Evolutionary conservation across 1,284 basidiomycete species (phyloP).

Genomic region (Malassezia globosa): DNA sequence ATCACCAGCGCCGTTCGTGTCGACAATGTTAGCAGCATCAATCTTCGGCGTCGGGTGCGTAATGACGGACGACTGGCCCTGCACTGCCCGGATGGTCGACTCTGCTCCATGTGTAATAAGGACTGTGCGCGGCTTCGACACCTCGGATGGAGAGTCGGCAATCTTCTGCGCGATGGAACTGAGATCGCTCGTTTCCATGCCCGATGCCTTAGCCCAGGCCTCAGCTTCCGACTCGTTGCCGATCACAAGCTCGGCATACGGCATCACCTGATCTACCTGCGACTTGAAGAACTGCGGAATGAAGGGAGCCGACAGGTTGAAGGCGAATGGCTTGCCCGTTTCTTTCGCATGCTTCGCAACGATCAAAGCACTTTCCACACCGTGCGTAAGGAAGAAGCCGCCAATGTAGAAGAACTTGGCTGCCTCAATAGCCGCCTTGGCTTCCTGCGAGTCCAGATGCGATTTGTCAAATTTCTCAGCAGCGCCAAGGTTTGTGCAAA

Average conservation of each 20-base stretch:
- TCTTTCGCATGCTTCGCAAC: conserved; percentile 70
- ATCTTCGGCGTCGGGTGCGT: conserved; percentile 51
- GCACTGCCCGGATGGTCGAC: conserved; percentile 66
- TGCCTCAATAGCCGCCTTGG: conserved; percentile 64
- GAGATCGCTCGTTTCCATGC: conserved; percentile 36
- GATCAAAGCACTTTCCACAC: conserved; percentile 62
- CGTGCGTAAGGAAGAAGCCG: conserved; percentile 95
- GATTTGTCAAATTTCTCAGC: conserved; percentile 77
- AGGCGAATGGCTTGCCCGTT: conserved; percentile 56
- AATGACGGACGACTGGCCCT: conserved; percentile 52
- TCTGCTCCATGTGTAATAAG: conserved; percentile 83
- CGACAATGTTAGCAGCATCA: conserved; percentile 55
- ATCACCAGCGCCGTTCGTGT: conserved; percentile 99
- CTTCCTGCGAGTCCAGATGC: conserved; percentile 66
- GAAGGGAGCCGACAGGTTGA: conserved; percentile 96
- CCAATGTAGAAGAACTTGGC: conserved; percentile 89
- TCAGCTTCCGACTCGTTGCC: conserved; percentile 91
- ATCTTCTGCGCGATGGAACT: conserved; percentile 40
- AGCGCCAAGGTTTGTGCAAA: conserved; percentile 77
- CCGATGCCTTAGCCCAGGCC: conserved; percentile 62
- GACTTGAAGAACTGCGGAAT: conserved; percentile 85
- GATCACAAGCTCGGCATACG: conserved; percentile 41
- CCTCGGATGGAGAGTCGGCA: conserved; percentile 29
- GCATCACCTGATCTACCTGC: conserved; percentile 40
- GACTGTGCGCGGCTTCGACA: conserved; percentile 56